Conservation (phyloP, 1,284 basidiomycete species). For the Xanthoconium separans region DNA sequence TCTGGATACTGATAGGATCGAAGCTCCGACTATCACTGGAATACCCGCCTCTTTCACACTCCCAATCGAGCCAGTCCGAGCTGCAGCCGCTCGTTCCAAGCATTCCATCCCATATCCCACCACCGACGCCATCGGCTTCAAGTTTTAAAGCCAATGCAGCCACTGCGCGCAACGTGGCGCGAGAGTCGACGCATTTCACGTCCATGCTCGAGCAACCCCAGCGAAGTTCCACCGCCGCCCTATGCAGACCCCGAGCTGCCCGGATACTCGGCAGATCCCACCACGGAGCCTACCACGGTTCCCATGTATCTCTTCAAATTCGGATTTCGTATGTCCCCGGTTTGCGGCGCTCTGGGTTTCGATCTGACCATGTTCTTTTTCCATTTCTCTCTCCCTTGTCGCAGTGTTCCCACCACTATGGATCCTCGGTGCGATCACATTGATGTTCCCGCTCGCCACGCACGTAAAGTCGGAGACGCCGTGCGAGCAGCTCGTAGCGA, state of each 20-base stretch:
- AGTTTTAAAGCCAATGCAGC: constrained; percentile 16
- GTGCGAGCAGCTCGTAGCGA: constrained; percentile 41
- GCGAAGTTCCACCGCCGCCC: constrained; percentile 19
- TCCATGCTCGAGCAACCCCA: too few species aligned
- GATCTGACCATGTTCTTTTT: not conserved
- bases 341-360: not conserved
- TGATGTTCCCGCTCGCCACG: constrained; percentile 42
- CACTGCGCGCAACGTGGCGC: too few species aligned
- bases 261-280: constrained; percentile 18
- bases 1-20: constrained; percentile 8
- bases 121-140: constrained; percentile 12
- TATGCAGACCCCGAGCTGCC: constrained; percentile 25
- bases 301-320: constrained; percentile 33
- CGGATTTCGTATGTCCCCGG: constrained; percentile 25
- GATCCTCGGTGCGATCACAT: constrained; percentile 46
- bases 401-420: constrained; percentile 51
- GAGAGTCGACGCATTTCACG: too few species aligned
- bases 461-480: constrained; percentile 45
- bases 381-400: not conserved
- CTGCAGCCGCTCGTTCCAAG: constrained; percentile 1
- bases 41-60: constrained; percentile 2
- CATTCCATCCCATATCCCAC: not conserved
- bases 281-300: constrained; percentile 25
- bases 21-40: constrained; percentile 17
- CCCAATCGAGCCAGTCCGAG: constrained; percentile 7